Evolutionary conservation across 768 basidiomycete species (phyloP).

Genomic region (Mycena alexandri): DNA sequence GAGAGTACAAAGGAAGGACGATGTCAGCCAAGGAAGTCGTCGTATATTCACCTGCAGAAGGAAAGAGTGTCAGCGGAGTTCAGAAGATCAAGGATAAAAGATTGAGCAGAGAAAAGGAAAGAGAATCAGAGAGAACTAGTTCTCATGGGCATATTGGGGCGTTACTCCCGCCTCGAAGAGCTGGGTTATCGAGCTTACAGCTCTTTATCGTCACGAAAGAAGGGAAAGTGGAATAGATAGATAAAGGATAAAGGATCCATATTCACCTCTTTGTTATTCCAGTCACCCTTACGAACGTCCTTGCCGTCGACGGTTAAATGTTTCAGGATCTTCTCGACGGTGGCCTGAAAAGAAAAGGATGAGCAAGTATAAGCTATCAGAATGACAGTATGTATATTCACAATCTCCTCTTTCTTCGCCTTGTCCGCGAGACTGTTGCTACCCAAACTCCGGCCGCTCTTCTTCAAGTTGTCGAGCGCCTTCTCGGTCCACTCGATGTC

Average conservation of each 20-base stretch:
- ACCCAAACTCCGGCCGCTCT: constrained; percentile 77
- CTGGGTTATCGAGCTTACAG: constrained; percentile 80
- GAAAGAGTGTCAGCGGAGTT: constrained; percentile 38
- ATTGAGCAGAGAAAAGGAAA: too few species aligned
- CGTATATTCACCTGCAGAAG: constrained; percentile 33
- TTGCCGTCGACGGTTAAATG: constrained; percentile 82
- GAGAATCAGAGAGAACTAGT: constrained; percentile 48
- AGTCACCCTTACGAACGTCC: constrained; percentile 93
- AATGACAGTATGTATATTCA: constrained; percentile 45
- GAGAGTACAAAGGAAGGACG: not conserved
- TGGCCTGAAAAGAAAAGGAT: constrained; percentile 63
- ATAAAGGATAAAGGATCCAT: constrained; percentile 11
- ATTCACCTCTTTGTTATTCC: constrained; percentile 96
- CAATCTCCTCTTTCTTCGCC: constrained; percentile 96
- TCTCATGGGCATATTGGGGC: constrained; percentile 70
- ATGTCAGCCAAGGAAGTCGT: too few species aligned
- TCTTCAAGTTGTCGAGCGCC: constrained; percentile 82
- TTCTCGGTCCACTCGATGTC: constrained; percentile 99
- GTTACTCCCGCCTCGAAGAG: constrained; percentile 83
- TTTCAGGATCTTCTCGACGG: constrained; percentile 87
- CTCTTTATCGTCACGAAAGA: constrained; percentile 55
- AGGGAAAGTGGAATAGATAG: not conserved
- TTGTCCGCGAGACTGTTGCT: constrained; percentile 89
- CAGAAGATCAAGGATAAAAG: too few species aligned
- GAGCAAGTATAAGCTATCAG: constrained; percentile 16